Conservation (phyloP, 1,139 yeast species). For the Saccharomyces hybrid region DNA sequence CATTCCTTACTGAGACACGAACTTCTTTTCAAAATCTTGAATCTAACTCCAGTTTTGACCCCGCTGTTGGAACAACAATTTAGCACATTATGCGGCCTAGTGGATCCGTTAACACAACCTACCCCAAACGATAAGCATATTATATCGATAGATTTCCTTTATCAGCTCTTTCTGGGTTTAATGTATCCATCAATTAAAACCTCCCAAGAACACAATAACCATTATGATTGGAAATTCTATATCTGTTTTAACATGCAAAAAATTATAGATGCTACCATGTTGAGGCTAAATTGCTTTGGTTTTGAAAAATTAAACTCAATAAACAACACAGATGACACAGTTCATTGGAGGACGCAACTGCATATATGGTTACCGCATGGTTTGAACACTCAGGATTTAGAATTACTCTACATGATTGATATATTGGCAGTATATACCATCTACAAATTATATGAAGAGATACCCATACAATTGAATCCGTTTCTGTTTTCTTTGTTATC, state of each 20-base stretch:
- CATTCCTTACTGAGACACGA: constrained; percentile 27
- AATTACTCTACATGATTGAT: constrained; percentile 45
- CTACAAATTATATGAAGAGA: constrained; percentile 41
- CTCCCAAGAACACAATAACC: constrained; percentile 3
- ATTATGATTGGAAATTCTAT: constrained; percentile 33
- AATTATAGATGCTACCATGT: constrained; percentile 39
- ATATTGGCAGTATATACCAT: constrained; percentile 46
- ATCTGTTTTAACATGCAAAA: constrained; percentile 39
- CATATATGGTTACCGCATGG: constrained; percentile 48
- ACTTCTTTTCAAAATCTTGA: constrained; percentile 20
- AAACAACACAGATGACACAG: constrained; percentile 38
- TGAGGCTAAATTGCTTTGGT: constrained; percentile 40
- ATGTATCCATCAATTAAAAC: constrained; percentile 21
- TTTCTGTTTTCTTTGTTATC: constrained; percentile 49
- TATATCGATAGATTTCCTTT: constrained; percentile 47
- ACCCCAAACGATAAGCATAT: constrained; percentile 47
- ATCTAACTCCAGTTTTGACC: constrained; percentile 11
- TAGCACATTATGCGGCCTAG: constrained; percentile 34
- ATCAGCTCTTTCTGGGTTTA: constrained; percentile 46
- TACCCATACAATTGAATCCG: constrained; percentile 43
- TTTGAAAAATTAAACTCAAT: constrained; percentile 41
- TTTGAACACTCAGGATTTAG: constrained; percentile 36
- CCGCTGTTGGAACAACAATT: constrained; percentile 23
- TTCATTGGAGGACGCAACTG: constrained; percentile 37
- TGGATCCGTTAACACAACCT: constrained; percentile 66